Evolutionary conservation across 2,329 filamentous ascomycete genomes (phyloP).

Genomic region (Septoria petroselini): DNA sequence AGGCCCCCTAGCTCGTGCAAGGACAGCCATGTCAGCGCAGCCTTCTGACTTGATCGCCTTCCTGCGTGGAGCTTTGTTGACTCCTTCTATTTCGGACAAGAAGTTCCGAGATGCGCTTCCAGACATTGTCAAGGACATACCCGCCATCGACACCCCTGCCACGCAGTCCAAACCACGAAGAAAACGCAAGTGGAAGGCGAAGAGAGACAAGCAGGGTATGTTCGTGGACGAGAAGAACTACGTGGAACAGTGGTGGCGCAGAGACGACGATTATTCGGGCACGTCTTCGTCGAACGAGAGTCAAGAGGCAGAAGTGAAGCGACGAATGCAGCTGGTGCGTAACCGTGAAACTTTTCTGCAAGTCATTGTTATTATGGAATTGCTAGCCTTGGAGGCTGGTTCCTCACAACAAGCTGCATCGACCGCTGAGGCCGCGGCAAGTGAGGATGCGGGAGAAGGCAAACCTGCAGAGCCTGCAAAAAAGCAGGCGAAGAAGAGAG

Average conservation of each 20-base stretch:
- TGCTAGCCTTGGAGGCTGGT: constrained; percentile 63
- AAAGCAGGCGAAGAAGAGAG: constrained; percentile 55
- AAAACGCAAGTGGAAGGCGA: constrained; percentile 60
- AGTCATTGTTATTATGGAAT: constrained; percentile 74
- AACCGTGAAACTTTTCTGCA: constrained; percentile 77
- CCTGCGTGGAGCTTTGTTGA: constrained; percentile 49
- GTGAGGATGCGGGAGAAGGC: constrained; percentile 16
- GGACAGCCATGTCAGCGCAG: constrained; percentile 64
- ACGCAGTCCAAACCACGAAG: constrained; percentile 40
- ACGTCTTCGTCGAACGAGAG: constrained; percentile 43
- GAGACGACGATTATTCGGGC: constrained; percentile 48
- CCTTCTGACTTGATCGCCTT: constrained; percentile 65
- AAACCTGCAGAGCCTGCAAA: constrained; percentile 15
- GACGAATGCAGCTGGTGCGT: constrained; percentile 63
- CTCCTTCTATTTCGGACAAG: constrained; percentile 64
- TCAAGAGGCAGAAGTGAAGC: constrained; percentile 51
- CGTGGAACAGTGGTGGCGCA: constrained; percentile 68
- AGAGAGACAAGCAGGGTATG: constrained; percentile 64
- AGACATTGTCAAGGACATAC: constrained; percentile 58
- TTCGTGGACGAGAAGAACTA: constrained; percentile 65
- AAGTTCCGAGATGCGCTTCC: constrained; percentile 74
- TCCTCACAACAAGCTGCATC: constrained; percentile 22
- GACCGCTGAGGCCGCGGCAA: constrained; percentile 34
- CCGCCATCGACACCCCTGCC: constrained; percentile 20
- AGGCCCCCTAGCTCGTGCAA: constrained; percentile 71